Evolutionary conservation across 768 basidiomycete genomes (phyloP), one percentile per base, ranked within the genome.

Genomic region (Agrocybe chaxingu): DNA sequence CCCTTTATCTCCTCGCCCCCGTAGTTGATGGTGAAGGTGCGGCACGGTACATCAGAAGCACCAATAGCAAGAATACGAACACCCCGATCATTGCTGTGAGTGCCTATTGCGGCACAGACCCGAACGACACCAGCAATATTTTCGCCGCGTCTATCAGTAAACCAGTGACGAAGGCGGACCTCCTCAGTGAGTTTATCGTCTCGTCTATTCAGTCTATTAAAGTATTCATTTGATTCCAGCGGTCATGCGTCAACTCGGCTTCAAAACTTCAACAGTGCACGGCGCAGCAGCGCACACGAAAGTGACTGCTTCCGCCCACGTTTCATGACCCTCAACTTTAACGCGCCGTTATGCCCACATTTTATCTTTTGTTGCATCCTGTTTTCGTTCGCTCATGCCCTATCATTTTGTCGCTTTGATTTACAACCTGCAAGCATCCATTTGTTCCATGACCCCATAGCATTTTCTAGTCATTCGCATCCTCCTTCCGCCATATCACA

Each of bases 1-100:
- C 37, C 39, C 44, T 47, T 55, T 13, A 45, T 42, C 41, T 47
- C 16, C 24, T 48, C 35, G 38, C 37, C 37, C 48, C 48, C 35
- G 13, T 66, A 84, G 92, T 98, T 59, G 94, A 94, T 63, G 97
- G 96, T 34, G 96, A 98, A 70, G 87, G 90, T 57, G 97, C 97
- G 32, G 95, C 97, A 8, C 80, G 93, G 48, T 98, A 97, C 70
- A 96, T 99, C 75, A 93, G 93, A 74, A 93, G 87, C 58, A 98
- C 95, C 12, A 92, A 91, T 66, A 93, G 92, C 75, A 95, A 87
- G 73, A 98, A 98, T 61, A 84, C 88, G 45, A 85, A 80, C 58
- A 95, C 93, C 8, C 96, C 96, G 0, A 98, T 95, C 46, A 84
- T 96, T 53, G 89, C 92, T 47, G 85, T 96, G 45, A 95, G 90